phyloP scores from a whole-genome alignment of 805 yeast species.

The Candida succiphila region DNA sequence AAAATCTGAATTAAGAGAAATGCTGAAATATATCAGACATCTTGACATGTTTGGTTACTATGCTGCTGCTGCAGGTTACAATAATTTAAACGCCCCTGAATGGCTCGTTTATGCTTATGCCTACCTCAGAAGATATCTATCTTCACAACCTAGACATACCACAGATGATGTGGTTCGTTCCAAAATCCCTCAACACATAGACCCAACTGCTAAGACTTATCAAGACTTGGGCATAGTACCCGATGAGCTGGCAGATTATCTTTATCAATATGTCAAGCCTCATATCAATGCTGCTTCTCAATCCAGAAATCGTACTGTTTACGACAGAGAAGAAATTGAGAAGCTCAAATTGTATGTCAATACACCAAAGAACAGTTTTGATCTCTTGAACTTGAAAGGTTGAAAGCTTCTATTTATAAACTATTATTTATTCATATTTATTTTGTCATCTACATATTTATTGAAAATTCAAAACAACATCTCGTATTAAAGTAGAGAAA shows the following conservation, averaged over 20 bases:
- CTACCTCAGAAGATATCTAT: conserved; percentile 28
- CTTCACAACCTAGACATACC: conserved; percentile 32
- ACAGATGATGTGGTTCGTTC: conserved; percentile 72
- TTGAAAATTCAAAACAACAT: background rate
- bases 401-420: conserved; percentile 3
- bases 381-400: conserved; percentile 19
- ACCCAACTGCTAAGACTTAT: conserved; percentile 52
- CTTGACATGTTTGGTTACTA: conserved; percentile 24
- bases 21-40: conserved; percentile 43
- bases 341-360: conserved; percentile 26
- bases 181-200: conserved; percentile 54
- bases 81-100: conserved; percentile 30
- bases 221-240: conserved; percentile 62
- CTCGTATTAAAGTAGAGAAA: background rate
- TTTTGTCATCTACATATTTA: background rate
- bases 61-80: conserved; percentile 26
- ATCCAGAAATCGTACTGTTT: conserved; percentile 25
- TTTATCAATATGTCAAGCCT: conserved; percentile 32
- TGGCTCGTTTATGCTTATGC: conserved; percentile 34
- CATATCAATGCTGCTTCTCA: conserved; percentile 26
- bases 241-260: conserved; percentile 38
- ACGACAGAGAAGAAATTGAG: conserved; percentile 24
- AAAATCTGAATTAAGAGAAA: conserved; percentile 53
- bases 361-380: conserved; percentile 22
- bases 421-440: background rate